Conservation (phyloP, 1,139 yeast genomes). For the Magnusiomyces suaveolens region DNA sequence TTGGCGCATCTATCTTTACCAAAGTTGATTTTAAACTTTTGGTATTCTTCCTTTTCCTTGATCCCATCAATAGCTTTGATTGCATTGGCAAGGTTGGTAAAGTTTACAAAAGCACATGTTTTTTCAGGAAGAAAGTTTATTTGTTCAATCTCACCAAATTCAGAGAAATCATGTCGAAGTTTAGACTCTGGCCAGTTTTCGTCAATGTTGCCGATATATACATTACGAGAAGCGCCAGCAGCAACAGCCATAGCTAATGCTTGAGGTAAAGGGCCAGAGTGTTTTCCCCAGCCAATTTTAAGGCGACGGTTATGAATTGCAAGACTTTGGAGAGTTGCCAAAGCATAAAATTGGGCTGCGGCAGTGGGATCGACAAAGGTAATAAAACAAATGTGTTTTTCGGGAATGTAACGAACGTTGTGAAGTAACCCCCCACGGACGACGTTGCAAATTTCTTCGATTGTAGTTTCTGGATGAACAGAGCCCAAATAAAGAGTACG, state of each 20-base stretch:
- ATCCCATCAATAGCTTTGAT: slow-evolving; percentile 71
- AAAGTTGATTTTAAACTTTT: slow-evolving; percentile 58
- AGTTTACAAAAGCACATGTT: slow-evolving; percentile 87
- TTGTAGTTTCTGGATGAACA: slow-evolving; percentile 72
- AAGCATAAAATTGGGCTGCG: slow-evolving; percentile 85
- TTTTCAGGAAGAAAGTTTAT: slow-evolving; percentile 76
- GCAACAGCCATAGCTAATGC: slow-evolving; percentile 77
- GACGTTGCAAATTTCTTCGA: slow-evolving; percentile 88
- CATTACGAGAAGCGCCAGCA: slow-evolving; percentile 88
- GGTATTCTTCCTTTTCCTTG: slow-evolving; percentile 41
- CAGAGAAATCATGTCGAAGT: slow-evolving; percentile 63
- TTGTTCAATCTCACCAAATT: slow-evolving; percentile 90
- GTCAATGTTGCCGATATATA: slow-evolving; percentile 69
- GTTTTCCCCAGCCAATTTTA: slow-evolving; percentile 95
- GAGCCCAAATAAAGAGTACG: slow-evolving; percentile 87
- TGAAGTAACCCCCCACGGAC: slow-evolving; percentile 87
- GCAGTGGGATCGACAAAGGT: slow-evolving; percentile 87
- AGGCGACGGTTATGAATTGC: slow-evolving; percentile 71
- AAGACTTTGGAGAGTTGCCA: slow-evolving; percentile 74
- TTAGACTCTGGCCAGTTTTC: slow-evolving; percentile 48
- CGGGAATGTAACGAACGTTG: slow-evolving; percentile 30
- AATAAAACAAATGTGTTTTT: slow-evolving; percentile 64
- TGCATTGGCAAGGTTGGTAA: slow-evolving; percentile 78
- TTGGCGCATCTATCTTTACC: slow-evolving; percentile 96
- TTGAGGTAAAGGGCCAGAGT: slow-evolving; percentile 80